Conservation (phyloP, 192 early-diverging fungal genomes). For the Backusella morwellensis region DNA sequence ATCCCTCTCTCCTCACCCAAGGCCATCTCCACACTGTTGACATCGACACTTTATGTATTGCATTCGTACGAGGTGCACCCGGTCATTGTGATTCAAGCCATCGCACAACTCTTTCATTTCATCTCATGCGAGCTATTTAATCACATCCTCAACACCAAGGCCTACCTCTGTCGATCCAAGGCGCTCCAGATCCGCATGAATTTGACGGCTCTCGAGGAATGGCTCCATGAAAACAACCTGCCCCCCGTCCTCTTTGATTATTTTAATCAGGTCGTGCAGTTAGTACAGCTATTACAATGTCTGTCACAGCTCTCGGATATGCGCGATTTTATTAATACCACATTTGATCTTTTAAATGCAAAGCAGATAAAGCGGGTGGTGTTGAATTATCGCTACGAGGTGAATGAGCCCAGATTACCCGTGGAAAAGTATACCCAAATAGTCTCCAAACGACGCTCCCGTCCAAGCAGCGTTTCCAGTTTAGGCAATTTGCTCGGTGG, state of each 20-base stretch:
- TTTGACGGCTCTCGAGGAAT: conserved; percentile 76
- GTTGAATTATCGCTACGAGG: conserved; percentile 85
- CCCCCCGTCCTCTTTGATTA: conserved; percentile 36
- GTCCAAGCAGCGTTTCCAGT: conserved; percentile 16
- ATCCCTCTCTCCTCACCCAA: conserved; percentile 52
- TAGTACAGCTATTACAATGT: conserved; percentile 82
- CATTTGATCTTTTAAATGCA: conserved; percentile 65
- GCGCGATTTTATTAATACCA: conserved; percentile 70
- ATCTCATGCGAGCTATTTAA: conserved; percentile 83
- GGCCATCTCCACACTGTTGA: conserved; percentile 71
- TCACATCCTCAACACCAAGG: conserved; percentile 73
- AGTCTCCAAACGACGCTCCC: background rate
- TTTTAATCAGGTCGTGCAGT: conserved; percentile 73
- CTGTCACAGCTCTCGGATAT: conserved; percentile 74
- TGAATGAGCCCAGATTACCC: conserved; percentile 69
- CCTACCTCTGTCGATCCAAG: conserved; percentile 72
- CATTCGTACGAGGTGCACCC: conserved; percentile 76
- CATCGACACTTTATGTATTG: conserved; percentile 64
- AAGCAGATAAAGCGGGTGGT: conserved; percentile 74
- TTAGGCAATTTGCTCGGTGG: background rate
- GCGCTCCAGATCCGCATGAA: conserved; percentile 88
- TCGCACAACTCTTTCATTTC: conserved; percentile 78
- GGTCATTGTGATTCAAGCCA: conserved; percentile 63
- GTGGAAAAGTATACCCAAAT: conserved; percentile 71
- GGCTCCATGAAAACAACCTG: conserved; percentile 69